Evolutionary conservation across 2,329 filamentous ascomycete species (phyloP).

Genomic region (Arachnopeziza araneosa): DNA sequence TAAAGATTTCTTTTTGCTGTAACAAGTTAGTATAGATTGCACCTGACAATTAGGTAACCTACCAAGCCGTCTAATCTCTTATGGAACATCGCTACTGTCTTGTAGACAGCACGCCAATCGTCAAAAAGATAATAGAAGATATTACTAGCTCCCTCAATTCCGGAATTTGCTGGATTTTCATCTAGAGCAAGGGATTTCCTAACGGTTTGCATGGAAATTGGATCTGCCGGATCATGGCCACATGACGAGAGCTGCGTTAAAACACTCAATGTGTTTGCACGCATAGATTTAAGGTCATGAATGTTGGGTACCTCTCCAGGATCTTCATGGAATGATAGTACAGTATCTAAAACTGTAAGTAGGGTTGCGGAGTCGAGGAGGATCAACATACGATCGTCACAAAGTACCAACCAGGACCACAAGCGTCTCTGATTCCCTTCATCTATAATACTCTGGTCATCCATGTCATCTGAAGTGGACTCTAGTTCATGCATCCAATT

Average conservation of each 20-base stretch:
- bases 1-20: slow-evolving; percentile 23
- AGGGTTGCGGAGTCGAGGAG: not conserved
- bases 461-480: slow-evolving; percentile 23
- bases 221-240: slow-evolving; percentile 31
- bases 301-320: slow-evolving; percentile 32
- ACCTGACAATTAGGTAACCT: slow-evolving; percentile 15
- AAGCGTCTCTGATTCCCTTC: slow-evolving; percentile 39
- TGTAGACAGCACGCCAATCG: slow-evolving; percentile 56
- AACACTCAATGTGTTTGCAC: slow-evolving; percentile 54
- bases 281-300: slow-evolving; percentile 31
- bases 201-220: slow-evolving; percentile 28
- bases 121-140: slow-evolving; percentile 65
- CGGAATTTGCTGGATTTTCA: slow-evolving; percentile 25
- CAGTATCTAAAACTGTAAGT: slow-evolving; percentile 45
- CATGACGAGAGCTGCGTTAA: slow-evolving; percentile 55
- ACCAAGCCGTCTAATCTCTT: slow-evolving; percentile 45
- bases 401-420: slow-evolving; percentile 69
- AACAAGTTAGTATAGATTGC: not conserved
- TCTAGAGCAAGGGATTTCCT: slow-evolving; percentile 26
- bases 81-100: slow-evolving; percentile 44
- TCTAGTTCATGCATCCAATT: slow-evolving; percentile 52
- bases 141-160: slow-evolving; percentile 49
- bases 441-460: slow-evolving; percentile 32
- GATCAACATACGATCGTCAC: slow-evolving; percentile 50
- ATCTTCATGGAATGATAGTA: slow-evolving; percentile 64